Conservation (phyloP, 495 filamentous ascomycete species). For the Talaromyces nanjingensis region DNA sequence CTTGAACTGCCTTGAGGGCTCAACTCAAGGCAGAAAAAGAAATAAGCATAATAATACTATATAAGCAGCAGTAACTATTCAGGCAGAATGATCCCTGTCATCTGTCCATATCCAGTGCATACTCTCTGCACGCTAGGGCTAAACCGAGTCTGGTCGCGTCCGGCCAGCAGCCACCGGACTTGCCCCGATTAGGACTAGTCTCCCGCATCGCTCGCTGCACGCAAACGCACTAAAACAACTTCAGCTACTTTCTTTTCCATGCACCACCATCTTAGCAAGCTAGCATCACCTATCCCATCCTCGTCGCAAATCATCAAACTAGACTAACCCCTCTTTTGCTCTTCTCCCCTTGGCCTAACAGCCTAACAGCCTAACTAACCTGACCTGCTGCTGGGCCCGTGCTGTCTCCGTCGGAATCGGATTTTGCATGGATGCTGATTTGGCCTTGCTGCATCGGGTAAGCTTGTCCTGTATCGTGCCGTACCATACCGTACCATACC, state of each 20-base stretch:
- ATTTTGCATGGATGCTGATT: background rate
- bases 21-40: background rate
- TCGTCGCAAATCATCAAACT: background rate
- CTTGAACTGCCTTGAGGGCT: too few relatives aligned
- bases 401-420: background rate
- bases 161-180: background rate
- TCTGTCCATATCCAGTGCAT: background rate
- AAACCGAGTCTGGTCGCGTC: slow-evolving; percentile 1
- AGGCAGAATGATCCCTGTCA: background rate
- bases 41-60: background rate
- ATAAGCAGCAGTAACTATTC: background rate
- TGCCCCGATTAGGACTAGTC: background rate
- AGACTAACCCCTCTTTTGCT: background rate
- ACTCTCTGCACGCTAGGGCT: too few relatives aligned
- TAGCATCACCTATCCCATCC: background rate
- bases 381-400: background rate
- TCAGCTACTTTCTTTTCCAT: background rate
- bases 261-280: background rate
- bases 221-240: background rate
- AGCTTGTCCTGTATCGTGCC: background rate
- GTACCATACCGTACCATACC: background rate
- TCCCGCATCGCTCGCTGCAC: background rate
- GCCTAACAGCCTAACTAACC: background rate
- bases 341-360: background rate
- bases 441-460: background rate